These are phyloP conservation scores for Phanerochaete carnosa DNA, from an alignment of 768 basidiomycete genomes.

Conservation along the genomic window DNA sequence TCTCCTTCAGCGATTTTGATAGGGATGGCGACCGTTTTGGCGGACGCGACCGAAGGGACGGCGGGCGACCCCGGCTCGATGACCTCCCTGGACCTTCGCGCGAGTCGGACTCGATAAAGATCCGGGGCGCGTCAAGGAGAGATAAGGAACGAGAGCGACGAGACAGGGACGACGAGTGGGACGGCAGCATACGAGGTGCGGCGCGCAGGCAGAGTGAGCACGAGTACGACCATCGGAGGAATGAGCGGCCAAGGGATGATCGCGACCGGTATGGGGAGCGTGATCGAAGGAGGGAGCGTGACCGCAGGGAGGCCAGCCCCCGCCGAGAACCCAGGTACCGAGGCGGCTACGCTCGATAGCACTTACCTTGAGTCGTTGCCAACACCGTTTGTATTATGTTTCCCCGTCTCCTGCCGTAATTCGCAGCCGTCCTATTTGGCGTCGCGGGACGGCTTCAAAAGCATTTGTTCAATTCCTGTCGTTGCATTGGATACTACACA, in stretches of 20 bases:
- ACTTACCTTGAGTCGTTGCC: no score
- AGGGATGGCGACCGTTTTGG: constrained; percentile 11
- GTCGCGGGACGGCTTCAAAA: no score
- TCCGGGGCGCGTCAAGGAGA: constrained; percentile 20
- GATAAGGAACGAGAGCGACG: constrained; percentile 12
- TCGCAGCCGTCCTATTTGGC: no score
- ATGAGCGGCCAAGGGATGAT: constrained; percentile 2
- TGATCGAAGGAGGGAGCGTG: constrained; percentile 11
- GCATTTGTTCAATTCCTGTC: no score
- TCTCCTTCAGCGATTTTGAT: constrained; percentile 16
- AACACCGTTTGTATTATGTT: no score
- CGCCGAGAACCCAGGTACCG: constrained; percentile 28
- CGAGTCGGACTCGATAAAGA: constrained; percentile 25
- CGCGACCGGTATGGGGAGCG: constrained; percentile 1
- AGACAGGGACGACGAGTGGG: constrained; percentile 21
- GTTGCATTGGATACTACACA: no score
- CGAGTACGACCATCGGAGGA: constrained; percentile 8
- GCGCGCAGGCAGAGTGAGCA: neutral
- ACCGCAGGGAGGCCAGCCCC: constrained; percentile 13
- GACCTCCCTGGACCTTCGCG: constrained; percentile 20
- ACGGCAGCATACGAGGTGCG: constrained; percentile 9
- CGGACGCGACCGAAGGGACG: neutral
- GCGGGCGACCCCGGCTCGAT: constrained; percentile 5
- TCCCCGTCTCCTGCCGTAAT: no score
- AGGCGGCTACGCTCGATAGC: constrained; percentile 25